Evolutionary conservation across 2,329 filamentous ascomycete species (phyloP).

Genomic region (Intubia oerlemansii): DNA sequence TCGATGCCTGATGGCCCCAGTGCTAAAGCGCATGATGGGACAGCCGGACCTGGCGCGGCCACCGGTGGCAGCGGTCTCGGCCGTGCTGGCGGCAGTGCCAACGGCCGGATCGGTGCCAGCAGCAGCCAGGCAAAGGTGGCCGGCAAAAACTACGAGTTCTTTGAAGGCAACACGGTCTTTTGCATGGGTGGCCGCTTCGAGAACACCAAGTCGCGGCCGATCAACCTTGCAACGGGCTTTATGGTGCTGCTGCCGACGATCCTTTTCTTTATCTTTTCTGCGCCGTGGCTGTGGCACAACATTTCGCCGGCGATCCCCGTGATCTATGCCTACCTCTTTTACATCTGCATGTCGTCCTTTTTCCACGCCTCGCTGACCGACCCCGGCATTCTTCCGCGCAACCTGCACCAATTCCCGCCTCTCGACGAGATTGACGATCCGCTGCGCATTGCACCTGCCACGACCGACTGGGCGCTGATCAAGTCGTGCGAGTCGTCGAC

Average conservation of each 20-base stretch:
- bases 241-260: constrained; percentile 58
- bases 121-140: no score
- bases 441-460: constrained; percentile 59
- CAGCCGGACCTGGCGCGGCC: no score
- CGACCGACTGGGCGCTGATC: constrained; percentile 86
- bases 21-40: no score
- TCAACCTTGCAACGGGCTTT: constrained; percentile 72
- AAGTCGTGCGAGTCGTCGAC: constrained; percentile 54
- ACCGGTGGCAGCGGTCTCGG: no score
- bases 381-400: constrained; percentile 81
- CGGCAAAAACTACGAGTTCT: constrained; percentile 76
- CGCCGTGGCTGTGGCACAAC: constrained; percentile 67
- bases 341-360: constrained; percentile 81
- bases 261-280: constrained; percentile 73
- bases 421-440: constrained; percentile 58
- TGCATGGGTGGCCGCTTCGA: constrained; percentile 70
- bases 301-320: constrained; percentile 79
- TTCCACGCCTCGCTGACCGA: constrained; percentile 81
- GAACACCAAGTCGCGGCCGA: constrained; percentile 68
- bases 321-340: constrained; percentile 77
- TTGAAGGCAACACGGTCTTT: constrained; percentile 82
- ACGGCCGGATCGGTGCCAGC: no score
- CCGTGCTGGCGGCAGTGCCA: no score
- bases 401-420: constrained; percentile 75
- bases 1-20: not conserved